phyloP scores from a whole-genome alignment of 176 grass and related monocot species.

The Microstegium vimineum region DNA sequence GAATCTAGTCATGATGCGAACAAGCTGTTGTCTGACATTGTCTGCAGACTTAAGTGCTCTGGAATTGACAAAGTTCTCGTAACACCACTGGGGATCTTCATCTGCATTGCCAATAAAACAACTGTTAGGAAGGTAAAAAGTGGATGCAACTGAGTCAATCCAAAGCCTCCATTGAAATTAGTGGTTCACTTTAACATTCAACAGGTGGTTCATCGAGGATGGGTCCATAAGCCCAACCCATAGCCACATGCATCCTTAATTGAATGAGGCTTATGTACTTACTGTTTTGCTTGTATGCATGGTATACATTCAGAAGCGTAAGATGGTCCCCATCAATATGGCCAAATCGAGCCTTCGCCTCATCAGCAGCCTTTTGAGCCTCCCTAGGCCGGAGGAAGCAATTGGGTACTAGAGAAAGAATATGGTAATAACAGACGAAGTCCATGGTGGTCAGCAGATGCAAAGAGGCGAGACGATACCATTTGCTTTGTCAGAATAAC shows the following conservation, averaged over 20 bases:
- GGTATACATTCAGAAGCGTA: constrained; percentile 87
- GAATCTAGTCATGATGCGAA: constrained; percentile 95
- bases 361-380: constrained; percentile 95
- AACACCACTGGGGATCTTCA: constrained; percentile 96
- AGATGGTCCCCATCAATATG: constrained; percentile 96
- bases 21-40: constrained; percentile 94
- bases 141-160: background rate
- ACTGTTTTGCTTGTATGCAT: constrained; percentile 98
- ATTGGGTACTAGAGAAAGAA: constrained; percentile 99
- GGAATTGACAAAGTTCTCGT: constrained; percentile 85
- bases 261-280: constrained; percentile 25
- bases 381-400: constrained; percentile 99
- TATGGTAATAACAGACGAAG: constrained; percentile 72
- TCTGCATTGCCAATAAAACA: too few relatives aligned
- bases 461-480: constrained; percentile 75
- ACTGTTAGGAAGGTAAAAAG: background rate
- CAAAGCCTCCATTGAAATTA: background rate
- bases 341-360: constrained; percentile 90
- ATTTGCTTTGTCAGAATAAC: constrained; percentile 85
- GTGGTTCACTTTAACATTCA: background rate
- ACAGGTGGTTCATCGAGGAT: background rate
- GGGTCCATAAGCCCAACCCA: background rate
- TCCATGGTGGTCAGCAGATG: constrained; percentile 90
- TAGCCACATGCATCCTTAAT: background rate
- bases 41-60: constrained; percentile 84